Conservation (phyloP, 305 asterid species). For the Rubia balearica region DNA sequence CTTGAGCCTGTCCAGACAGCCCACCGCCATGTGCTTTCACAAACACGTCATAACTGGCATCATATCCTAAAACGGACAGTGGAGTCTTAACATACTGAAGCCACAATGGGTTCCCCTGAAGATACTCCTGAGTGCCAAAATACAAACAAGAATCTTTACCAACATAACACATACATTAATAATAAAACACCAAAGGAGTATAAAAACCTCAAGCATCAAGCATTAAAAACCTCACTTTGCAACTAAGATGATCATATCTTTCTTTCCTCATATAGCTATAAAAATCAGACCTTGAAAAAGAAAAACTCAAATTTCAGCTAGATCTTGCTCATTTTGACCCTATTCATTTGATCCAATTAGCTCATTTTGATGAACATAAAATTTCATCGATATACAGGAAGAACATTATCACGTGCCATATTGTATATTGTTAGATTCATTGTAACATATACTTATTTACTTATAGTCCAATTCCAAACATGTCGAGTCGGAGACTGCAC, state of each 20-base stretch:
- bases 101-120: constrained; percentile 89
- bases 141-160: constrained; percentile 1
- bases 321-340: background rate
- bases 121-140: constrained; percentile 57
- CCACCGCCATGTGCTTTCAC: constrained; percentile 92
- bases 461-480: background rate
- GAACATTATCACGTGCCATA: no score
- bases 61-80: constrained; percentile 60
- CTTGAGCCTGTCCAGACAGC: constrained; percentile 85
- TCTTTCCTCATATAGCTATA: background rate
- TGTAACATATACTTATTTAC: background rate
- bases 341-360: background rate
- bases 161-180: background rate
- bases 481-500: no score
- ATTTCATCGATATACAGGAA: no score
- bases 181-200: background rate
- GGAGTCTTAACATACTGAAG: constrained; percentile 85
- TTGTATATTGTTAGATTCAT: background rate
- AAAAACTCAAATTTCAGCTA: background rate
- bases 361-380: background rate
- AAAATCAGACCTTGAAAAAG: constrained; percentile 5
- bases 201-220: background rate
- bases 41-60: constrained; percentile 70
- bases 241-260: background rate
- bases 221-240: background rate